A percentile compares a stretch with the other conserved stretches of the same genome.
Evolutionary conservation across 2,329 filamentous ascomycete species (phyloP).

Genomic region (Escovopsis sp.): DNA sequence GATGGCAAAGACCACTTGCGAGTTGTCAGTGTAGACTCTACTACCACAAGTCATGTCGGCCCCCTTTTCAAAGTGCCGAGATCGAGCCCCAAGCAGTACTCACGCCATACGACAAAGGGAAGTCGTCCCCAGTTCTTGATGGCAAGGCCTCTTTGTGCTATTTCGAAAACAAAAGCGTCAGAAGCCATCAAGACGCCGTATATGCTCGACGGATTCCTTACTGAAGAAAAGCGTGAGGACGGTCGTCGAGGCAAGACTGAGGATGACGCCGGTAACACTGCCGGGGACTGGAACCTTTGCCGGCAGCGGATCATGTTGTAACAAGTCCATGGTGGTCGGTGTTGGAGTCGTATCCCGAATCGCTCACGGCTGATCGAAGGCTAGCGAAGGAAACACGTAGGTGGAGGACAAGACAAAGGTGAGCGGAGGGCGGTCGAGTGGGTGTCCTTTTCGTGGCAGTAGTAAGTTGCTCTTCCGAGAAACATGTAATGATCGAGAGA

Average conservation of each 20-base stretch:
- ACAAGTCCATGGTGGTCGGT: background rate
- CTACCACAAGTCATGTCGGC: too few relatives aligned
- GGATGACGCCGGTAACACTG: conserved; percentile 1
- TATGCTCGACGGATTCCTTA: background rate
- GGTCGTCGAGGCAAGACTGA: background rate
- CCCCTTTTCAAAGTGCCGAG: too few relatives aligned
- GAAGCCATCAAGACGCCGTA: background rate
- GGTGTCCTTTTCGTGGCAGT: background rate
- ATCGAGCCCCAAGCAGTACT: conserved; percentile 8
- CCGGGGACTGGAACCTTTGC: background rate
- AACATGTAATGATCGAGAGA: too few relatives aligned
- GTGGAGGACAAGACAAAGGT: too few relatives aligned
- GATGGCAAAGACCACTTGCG: conserved; percentile 42
- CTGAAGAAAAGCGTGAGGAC: background rate
- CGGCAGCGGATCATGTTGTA: background rate
- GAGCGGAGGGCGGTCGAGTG: too few relatives aligned
- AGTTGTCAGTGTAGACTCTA: background rate
- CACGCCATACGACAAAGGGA: conserved; percentile 29
- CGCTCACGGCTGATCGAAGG: background rate
- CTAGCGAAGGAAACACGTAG: background rate
- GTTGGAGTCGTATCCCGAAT: background rate
- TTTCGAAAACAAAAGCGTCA: background rate
- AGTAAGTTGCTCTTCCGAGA: background rate
- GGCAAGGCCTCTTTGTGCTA: conserved; percentile 23
- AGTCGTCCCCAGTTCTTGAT: conserved; percentile 26